These are phyloP conservation scores for Hypholoma sublateritium DNA, from an alignment of 768 basidiomycete genomes.

Conservation along the genomic window DNA sequence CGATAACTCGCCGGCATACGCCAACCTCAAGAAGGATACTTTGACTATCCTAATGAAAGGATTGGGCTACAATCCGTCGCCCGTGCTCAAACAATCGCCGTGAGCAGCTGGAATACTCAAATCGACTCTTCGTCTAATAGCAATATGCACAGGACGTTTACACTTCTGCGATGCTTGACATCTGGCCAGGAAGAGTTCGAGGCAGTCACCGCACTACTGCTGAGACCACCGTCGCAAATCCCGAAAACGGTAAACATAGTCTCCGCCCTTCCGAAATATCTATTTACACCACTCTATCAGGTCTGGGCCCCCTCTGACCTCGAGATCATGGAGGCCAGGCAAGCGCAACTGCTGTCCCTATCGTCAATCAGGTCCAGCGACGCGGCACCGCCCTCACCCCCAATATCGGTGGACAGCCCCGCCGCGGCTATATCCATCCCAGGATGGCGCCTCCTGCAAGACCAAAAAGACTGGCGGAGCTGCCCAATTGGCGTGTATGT, in stretches of 20 bases:
- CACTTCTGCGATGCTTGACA: constrained; percentile 14
- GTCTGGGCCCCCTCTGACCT: constrained; percentile 53
- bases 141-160: constrained; percentile 3
- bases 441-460: constrained; percentile 58
- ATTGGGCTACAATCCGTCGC: constrained; percentile 36
- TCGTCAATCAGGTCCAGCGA: background rate
- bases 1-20: constrained; percentile 16
- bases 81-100: constrained; percentile 11
- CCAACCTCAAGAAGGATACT: constrained; percentile 44
- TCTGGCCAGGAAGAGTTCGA: constrained; percentile 17
- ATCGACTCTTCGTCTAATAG: too few relatives aligned
- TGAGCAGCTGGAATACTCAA: constrained; percentile 6
- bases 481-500: constrained; percentile 64
- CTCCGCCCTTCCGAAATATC: background rate
- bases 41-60: constrained; percentile 46
- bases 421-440: constrained; percentile 9
- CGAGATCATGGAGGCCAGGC: constrained; percentile 53
- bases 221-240: constrained; percentile 6
- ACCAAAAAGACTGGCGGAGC: constrained; percentile 51
- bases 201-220: constrained; percentile 9
- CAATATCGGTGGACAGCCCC: background rate
- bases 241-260: constrained; percentile 5
- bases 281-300: constrained; percentile 25
- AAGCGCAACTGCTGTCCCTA: constrained; percentile 26
- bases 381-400: background rate